Conservation (phyloP, 345 rosid genomes). For the Lepidium africanum region DNA sequence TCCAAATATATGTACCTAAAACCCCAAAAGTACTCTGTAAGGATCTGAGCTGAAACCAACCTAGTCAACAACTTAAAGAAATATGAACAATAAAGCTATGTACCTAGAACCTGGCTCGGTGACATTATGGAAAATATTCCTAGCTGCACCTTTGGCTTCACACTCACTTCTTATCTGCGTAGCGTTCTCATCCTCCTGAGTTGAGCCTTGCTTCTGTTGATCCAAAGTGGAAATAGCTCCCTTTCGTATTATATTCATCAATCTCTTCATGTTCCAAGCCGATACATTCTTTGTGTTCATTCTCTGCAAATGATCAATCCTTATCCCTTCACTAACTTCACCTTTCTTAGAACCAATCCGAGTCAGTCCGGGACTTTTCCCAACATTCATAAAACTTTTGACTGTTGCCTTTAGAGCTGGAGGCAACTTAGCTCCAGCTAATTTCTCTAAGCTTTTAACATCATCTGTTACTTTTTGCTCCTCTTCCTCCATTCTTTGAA, state of each 20-base stretch:
- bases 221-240: slow-evolving; percentile 57
- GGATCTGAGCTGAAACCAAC: background rate
- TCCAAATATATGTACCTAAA: slow-evolving; percentile 57
- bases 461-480: slow-evolving; percentile 28
- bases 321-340: slow-evolving; percentile 32
- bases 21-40: slow-evolving; percentile 18
- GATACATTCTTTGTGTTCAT: slow-evolving; percentile 52
- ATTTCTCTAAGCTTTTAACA: slow-evolving; percentile 35
- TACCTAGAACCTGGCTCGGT: slow-evolving; percentile 37
- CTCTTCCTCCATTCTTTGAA: slow-evolving; percentile 42
- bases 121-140: slow-evolving; percentile 46
- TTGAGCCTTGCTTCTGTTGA: slow-evolving; percentile 30
- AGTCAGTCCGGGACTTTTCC: slow-evolving; percentile 21
- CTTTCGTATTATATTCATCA: slow-evolving; percentile 45
- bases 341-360: slow-evolving; percentile 28
- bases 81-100: slow-evolving; percentile 6
- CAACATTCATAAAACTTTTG: slow-evolving; percentile 28
- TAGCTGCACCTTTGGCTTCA: slow-evolving; percentile 39
- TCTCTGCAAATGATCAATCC: slow-evolving; percentile 43
- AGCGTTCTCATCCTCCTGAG: slow-evolving; percentile 33
- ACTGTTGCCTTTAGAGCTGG: slow-evolving; percentile 33
- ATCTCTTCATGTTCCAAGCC: slow-evolving; percentile 68
- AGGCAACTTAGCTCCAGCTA: slow-evolving; percentile 38
- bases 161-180: slow-evolving; percentile 47
- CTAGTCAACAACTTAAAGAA: background rate